Evolutionary conservation across 129 eudicot genomes (phyloP).

Genomic region (Saussurea involucrata): DNA sequence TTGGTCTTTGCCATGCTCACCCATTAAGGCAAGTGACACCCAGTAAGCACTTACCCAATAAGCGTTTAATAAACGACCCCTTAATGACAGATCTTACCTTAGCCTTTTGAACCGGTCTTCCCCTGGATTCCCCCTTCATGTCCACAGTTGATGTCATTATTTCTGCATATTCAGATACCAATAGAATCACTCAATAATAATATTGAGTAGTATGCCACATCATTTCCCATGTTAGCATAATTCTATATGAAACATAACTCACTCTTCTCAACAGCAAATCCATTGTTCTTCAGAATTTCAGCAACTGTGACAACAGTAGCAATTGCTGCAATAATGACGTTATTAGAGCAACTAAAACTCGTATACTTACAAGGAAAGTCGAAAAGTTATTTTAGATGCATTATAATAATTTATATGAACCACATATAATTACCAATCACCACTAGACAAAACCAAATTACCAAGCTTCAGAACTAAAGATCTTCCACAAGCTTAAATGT

Average conservation of each 20-base stretch:
- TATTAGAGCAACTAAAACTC: neutral
- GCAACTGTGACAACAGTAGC: conserved; percentile 56
- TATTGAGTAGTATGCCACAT: no score
- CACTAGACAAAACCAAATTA: neutral
- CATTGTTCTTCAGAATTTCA: conserved; percentile 59
- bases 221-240: no score
- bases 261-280: conserved; percentile 61
- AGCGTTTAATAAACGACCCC: neutral
- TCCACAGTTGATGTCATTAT: conserved; percentile 57
- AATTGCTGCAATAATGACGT: conserved; percentile 38
- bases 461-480: neutral
- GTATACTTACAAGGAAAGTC: neutral
- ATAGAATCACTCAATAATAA: neutral
- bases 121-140: conserved; percentile 43
- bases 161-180: conserved; percentile 29
- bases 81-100: conserved; percentile 29
- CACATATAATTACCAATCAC: neutral
- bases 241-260: conserved; percentile 1
- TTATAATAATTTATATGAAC: neutral
- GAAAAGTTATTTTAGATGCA: neutral
- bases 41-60: neutral
- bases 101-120: conserved; percentile 54
- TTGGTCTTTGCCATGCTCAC: neutral
- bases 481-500: no score
- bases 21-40: neutral